These are phyloP conservation scores for Oryza meridionalis DNA, from an alignment of 176 grass and related monocot genomes.

Conservation along the genomic window DNA sequence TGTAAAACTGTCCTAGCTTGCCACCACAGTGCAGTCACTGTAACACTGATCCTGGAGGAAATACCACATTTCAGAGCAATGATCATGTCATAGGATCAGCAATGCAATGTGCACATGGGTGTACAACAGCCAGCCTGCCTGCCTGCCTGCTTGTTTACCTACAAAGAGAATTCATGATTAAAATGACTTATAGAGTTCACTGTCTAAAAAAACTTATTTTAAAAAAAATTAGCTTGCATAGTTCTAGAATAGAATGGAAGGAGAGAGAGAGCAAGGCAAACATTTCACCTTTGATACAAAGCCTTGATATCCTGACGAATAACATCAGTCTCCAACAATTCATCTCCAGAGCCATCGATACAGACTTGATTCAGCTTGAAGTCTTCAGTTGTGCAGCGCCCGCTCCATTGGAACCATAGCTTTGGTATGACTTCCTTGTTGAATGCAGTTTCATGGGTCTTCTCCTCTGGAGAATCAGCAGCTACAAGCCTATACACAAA, in stretches of 20 bases:
- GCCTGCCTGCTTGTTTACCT: conserved; percentile 11
- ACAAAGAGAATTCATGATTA: conserved; percentile 15
- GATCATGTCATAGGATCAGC: neutral
- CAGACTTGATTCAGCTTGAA: conserved; percentile 60
- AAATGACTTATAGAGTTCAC: neutral
- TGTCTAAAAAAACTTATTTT: too few species aligned
- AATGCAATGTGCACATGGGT: conserved; percentile 20
- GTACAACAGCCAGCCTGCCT: neutral
- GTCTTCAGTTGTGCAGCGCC: conserved; percentile 47
- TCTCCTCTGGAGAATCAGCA: conserved; percentile 58
- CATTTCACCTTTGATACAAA: conserved; percentile 67
- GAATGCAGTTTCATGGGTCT: conserved; percentile 51
- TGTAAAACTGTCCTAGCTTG: too few species aligned
- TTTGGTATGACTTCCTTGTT: conserved; percentile 81
- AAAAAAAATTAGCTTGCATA: neutral
- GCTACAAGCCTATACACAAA: conserved; percentile 75
- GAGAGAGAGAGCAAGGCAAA: neutral
- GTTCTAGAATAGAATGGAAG: neutral
- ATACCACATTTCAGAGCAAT: conserved; percentile 1
- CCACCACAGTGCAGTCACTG: neutral
- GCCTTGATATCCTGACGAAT: conserved; percentile 65
- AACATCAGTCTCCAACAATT: conserved; percentile 52
- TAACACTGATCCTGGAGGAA: neutral
- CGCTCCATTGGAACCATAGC: conserved; percentile 87
- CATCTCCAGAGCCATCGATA: conserved; percentile 47